Conservation (phyloP, 148 eudicot species). For the Chenopodium quinoa region DNA sequence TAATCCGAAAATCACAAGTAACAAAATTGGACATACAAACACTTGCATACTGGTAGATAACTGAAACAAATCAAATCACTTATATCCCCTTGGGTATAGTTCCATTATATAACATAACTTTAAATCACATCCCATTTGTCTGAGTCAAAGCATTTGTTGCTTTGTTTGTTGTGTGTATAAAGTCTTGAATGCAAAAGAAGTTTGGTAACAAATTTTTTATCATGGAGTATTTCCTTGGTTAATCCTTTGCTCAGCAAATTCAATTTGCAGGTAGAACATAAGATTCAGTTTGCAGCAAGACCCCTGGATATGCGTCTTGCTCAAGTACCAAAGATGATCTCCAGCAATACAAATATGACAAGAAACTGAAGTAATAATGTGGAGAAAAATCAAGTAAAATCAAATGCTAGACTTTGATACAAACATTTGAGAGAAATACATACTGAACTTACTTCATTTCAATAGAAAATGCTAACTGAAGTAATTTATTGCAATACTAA, state of each 20-base stretch:
- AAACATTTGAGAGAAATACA: too few species aligned
- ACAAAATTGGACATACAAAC: too few species aligned
- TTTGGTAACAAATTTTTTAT: background rate
- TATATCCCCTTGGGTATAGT: background rate
- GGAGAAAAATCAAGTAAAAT: too few species aligned
- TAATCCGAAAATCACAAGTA: too few species aligned
- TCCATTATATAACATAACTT: background rate
- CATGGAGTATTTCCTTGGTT: background rate
- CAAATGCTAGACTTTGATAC: too few species aligned
- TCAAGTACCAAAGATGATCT: slow-evolving; percentile 99
- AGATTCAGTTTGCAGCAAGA: slow-evolving; percentile 93
- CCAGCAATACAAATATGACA: background rate
- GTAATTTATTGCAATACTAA: too few species aligned
- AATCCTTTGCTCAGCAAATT: background rate
- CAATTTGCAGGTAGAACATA: slow-evolving; percentile 67
- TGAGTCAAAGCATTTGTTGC: background rate
- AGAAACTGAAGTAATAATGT: too few species aligned
- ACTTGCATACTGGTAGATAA: background rate
- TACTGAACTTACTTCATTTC: too few species aligned
- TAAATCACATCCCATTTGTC: background rate
- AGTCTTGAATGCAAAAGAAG: background rate
- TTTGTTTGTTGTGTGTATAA: too few species aligned
- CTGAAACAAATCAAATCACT: background rate
- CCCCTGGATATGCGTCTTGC: slow-evolving; percentile 91
- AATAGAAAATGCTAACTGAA: too few species aligned